Conservation (phyloP, 345 rosid species). For the Lepidium africanum region DNA sequence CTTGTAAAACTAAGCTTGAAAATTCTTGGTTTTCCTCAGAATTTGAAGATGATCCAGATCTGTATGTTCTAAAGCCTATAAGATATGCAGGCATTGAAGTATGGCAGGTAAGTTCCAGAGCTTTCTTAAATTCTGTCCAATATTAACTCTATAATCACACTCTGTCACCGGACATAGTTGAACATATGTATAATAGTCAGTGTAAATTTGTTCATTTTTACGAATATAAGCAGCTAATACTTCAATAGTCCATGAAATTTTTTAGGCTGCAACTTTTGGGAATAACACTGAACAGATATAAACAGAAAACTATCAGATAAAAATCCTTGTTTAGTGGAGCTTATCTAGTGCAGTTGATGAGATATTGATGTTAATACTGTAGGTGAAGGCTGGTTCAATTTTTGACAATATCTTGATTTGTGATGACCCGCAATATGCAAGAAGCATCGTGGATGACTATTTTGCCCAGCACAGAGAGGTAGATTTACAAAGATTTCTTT, state of each 20-base stretch:
- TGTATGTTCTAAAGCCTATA: slow-evolving; percentile 80
- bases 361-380: slow-evolving; percentile 7
- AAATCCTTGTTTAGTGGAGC: not conserved
- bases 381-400: slow-evolving; percentile 96
- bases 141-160: not conserved
- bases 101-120: slow-evolving; percentile 62
- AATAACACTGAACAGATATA: not conserved
- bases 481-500: not conserved
- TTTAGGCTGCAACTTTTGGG: not conserved
- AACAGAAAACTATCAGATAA: not conserved
- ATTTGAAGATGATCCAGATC: slow-evolving; percentile 97
- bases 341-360: not conserved
- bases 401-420: slow-evolving; percentile 80
- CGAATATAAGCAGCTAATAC: not conserved
- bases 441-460: slow-evolving; percentile 60
- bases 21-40: slow-evolving; percentile 35
- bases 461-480: slow-evolving; percentile 69
- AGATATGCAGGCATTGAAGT: slow-evolving; percentile 89
- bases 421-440: slow-evolving; percentile 90
- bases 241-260: not conserved
- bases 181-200: not conserved
- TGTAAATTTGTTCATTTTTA: not conserved
- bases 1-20: not conserved
- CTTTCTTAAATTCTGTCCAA: not conserved
- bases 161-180: not conserved